These are phyloP conservation scores for Syzygium jambos DNA, from an alignment of 345 rosid genomes.

Conservation along the genomic window DNA sequence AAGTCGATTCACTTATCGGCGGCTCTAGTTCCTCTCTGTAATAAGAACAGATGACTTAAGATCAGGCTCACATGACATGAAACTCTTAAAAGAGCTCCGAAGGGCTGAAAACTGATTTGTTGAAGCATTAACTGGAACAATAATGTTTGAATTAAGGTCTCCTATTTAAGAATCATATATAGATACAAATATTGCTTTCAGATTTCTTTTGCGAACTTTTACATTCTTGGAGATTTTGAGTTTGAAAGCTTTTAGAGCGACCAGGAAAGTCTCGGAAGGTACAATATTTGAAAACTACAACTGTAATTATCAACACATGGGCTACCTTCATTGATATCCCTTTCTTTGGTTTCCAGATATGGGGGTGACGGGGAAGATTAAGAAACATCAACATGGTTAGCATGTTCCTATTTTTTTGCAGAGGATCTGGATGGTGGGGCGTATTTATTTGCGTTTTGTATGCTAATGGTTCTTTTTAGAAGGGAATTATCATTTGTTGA, in stretches of 20 bases:
- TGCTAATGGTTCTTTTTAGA: slow-evolving; percentile 96
- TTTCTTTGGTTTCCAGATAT: background rate
- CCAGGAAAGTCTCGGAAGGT: background rate
- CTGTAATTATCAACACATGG: background rate
- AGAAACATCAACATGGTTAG: background rate
- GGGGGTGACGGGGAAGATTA: background rate
- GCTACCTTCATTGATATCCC: background rate
- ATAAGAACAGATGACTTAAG: background rate
- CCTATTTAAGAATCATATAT: background rate
- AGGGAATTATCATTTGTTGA: slow-evolving; percentile 90
- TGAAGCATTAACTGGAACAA: background rate
- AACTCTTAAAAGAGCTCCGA: background rate
- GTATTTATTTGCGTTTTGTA: slow-evolving; percentile 88
- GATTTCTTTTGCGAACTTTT: background rate
- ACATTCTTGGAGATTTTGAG: background rate
- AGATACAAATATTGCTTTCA: background rate
- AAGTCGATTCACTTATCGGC: background rate
- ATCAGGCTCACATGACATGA: background rate
- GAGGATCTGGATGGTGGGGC: slow-evolving; percentile 92
- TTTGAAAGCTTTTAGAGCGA: background rate
- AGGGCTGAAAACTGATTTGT: background rate
- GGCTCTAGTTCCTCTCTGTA: background rate
- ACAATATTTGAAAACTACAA: background rate
- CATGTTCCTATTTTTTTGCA: slow-evolving; percentile 12
- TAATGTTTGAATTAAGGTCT: background rate